phyloP scores from a whole-genome alignment of 768 basidiomycete species.

The Tubosaeta brunneosetosa region DNA sequence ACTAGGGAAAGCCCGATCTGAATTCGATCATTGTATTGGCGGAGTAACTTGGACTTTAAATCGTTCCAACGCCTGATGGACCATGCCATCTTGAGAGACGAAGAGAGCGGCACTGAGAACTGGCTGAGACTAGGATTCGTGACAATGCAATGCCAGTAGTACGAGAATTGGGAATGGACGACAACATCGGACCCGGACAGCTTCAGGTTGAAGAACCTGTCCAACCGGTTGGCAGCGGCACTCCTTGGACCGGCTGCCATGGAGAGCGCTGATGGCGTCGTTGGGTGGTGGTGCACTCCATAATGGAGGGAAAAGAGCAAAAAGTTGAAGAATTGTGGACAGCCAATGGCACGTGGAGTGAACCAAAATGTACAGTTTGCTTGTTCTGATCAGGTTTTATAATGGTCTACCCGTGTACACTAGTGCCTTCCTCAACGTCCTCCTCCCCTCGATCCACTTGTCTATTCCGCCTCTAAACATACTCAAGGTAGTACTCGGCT shows the following conservation, averaged over 20 bases:
- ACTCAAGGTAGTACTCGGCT: background rate
- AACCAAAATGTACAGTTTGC: slow-evolving; percentile 25
- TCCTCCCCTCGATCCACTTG: background rate
- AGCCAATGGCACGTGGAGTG: slow-evolving; percentile 21
- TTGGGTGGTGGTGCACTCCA: background rate
- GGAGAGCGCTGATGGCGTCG: background rate
- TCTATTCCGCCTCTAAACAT: slow-evolving; percentile 1
- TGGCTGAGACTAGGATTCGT: background rate
- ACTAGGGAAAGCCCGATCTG: background rate
- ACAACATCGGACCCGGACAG: background rate
- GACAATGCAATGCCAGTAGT: background rate
- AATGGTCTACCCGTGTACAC: slow-evolving; percentile 16
- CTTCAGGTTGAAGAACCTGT: background rate
- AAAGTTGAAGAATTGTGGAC: slow-evolving; percentile 9
- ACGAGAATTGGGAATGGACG: background rate
- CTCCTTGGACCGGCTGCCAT: background rate
- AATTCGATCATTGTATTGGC: too few species aligned
- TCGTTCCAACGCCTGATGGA: background rate
- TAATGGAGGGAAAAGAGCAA: background rate
- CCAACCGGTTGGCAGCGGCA: background rate
- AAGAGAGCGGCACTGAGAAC: background rate
- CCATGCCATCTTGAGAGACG: background rate
- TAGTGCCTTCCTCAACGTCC: slow-evolving; percentile 1
- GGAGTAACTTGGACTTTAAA: background rate
- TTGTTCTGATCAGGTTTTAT: slow-evolving; percentile 27